Base-by-base conservation (phyloP, 768 basidiomycete genomes). In the Hortiboletus flavorubellus region DNA sequence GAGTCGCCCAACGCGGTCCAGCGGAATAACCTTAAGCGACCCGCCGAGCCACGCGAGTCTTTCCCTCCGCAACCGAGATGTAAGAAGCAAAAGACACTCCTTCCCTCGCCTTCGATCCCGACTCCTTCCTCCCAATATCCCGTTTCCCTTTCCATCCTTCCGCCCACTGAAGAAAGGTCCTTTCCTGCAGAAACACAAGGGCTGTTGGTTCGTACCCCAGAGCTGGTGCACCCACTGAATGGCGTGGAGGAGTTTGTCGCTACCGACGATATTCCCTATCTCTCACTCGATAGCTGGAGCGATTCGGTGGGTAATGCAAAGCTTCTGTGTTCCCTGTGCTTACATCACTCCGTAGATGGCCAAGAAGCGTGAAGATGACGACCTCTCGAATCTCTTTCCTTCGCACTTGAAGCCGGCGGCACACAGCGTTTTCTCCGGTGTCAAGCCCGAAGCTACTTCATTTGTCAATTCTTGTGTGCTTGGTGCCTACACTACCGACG, bases 191-290 rank as follows among this genome's bases (percentile, higher is more conserved):
- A 35, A 14, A 52, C 56, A 0, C 46, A 55, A 3, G 44, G 30
- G 34, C 39, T 35, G 12, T 42, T 35, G 33, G 37, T n/a, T 15
- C 43, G 26, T n/a, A 63, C 69, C 31, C 61, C 70, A n/a, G 65
- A 64, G 38, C 33, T 62, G 8, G 37, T 54, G 48, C 58, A 59
- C 49, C 60, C 60, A 2, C 29, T 23, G 6, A 48, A 47, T 7
- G 21, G 21, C 15, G 16, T 49, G 15, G 57, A 58, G 9, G 64
- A 47, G 7, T 77, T 76, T 37, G 66, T 76, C 11, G 47, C 69
- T 8, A 77, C 68, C 15, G 56, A 64, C 6, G 68, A 74, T 2
- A 77, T 77, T 42, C 75, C 74, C 7, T 48, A 61, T 49, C 62
- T 76, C 37, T 63, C 67, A 39, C 68, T 76, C 15, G 66, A 71